Conservation (phyloP, 768 basidiomycete genomes). For the Amylocystis lapponica region DNA sequence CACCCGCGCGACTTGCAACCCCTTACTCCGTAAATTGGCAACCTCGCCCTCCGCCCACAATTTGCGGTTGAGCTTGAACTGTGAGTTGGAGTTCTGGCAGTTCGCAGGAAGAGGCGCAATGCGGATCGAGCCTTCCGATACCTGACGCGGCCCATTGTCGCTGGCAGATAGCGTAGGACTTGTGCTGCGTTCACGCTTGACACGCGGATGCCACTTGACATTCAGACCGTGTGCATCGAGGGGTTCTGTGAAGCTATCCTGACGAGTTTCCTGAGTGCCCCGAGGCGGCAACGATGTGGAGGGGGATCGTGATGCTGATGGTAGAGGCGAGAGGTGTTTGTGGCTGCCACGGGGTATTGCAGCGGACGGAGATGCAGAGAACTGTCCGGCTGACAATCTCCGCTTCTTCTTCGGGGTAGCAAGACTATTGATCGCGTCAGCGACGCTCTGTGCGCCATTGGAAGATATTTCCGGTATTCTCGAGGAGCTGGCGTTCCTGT, state of each 20-base stretch:
- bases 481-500: neutral
- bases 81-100: constrained; percentile 2
- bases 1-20: constrained; percentile 5
- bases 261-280: neutral
- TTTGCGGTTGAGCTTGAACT: constrained; percentile 8
- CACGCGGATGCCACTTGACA: neutral
- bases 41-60: constrained; percentile 6
- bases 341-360: neutral
- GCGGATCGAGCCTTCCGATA: constrained; percentile 11
- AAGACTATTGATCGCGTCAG: neutral
- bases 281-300: neutral
- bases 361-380: neutral
- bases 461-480: neutral
- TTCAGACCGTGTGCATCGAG: neutral
- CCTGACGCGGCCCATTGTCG: neutral
- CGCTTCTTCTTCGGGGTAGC: neutral
- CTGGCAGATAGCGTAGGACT: constrained; percentile 4
- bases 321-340: neutral
- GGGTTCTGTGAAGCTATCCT: neutral
- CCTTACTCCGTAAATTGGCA: constrained; percentile 7
- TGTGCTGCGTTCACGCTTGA: constrained; percentile 18
- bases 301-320: neutral
- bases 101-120: constrained; percentile 11
- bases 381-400: neutral
- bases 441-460: neutral